A percentile compares a stretch with the other conserved stretches of the same genome.
These are phyloP conservation scores for Orbilia oligospora DNA, from an alignment of 2,329 filamentous ascomycete genomes.

Conservation along the genomic window DNA sequence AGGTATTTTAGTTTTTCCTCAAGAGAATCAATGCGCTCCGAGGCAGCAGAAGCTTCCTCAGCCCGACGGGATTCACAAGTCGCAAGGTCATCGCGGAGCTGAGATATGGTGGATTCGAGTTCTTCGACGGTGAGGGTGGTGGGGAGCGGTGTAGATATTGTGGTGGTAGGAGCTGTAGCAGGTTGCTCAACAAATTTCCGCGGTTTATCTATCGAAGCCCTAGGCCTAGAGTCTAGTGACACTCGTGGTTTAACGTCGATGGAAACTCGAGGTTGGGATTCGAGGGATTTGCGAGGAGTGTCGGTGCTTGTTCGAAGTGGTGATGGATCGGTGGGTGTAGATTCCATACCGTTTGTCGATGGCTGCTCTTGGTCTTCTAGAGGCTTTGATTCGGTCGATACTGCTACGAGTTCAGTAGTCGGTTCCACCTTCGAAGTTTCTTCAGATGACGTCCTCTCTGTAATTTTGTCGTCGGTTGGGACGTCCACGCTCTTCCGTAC, in stretches of 20 bases:
- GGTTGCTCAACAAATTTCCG: slow-evolving; percentile 15
- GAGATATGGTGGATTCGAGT: slow-evolving; percentile 69
- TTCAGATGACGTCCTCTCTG: slow-evolving; percentile 37
- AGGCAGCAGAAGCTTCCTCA: slow-evolving; percentile 84
- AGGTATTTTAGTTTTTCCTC: slow-evolving; percentile 93
- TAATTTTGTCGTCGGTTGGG: slow-evolving; percentile 61
- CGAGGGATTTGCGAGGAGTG: slow-evolving; percentile 35
- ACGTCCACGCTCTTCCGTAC: slow-evolving; percentile 64
- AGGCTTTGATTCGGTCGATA: slow-evolving; percentile 60
- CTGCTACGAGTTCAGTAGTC: slow-evolving; percentile 40
- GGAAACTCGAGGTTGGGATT: slow-evolving; percentile 35
- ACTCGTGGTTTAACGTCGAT: slow-evolving; percentile 22
- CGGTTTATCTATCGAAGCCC: slow-evolving; percentile 39
- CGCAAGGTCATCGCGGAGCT: slow-evolving; percentile 71
- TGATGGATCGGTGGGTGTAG: slow-evolving; percentile 12
- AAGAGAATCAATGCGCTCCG: slow-evolving; percentile 91
- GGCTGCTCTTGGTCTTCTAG: slow-evolving; percentile 67
- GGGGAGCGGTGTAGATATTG: slow-evolving; percentile 5
- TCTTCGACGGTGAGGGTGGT: slow-evolving; percentile 62
- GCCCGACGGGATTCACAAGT: slow-evolving; percentile 75
- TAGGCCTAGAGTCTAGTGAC: slow-evolving; percentile 30
- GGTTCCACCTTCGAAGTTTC: slow-evolving; percentile 57
- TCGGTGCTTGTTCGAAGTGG: slow-evolving; percentile 43
- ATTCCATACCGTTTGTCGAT: slow-evolving; percentile 30
- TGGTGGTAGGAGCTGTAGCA: neutral